Evolutionary conservation across 139 green algal species (phyloP), one percentile per base, ranked within the genome.

Genomic region (Klebsormidium nitens): DNA sequence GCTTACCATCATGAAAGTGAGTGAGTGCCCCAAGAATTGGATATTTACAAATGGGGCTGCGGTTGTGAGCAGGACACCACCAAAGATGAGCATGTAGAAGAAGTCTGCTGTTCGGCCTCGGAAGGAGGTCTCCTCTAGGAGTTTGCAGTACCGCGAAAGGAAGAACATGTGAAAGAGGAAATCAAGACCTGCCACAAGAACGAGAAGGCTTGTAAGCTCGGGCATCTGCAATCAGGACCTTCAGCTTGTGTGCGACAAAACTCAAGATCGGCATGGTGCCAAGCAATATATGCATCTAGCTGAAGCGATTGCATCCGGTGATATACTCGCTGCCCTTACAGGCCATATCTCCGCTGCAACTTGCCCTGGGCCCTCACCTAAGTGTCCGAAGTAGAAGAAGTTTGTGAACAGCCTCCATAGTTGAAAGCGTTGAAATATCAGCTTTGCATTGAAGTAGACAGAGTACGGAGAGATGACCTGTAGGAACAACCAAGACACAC

Each of bases 91-190:
- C 95, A 99, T 99, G 86, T 87, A 98, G 31, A 98, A 78, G 68
- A 98, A 99, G 72, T 98, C 95, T 37, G 91, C 91, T 8, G 81
- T 89, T 32, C 90, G 81, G 28, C 88, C 88, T 31, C 90, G 86
- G 79, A 99, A 99, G 5, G 85, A 93, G 82, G 87, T 95, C 75
- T 98, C 95, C 67, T 99, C 95, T 47, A 99, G 74, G 0, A 89
- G 82, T 74, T 95, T 95, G 82, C 81, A 93, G 84, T 99, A 99
- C 66, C 94, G 91, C 19, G 95, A 73, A 5, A 98, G 83, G 79
- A 99, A 98, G 84, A 98, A 99, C 90, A 98, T 98, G 85, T 98
- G 95, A 78, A 99, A 98, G 5, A 99, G 80, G 72, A 98, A 99
- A 72, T 99, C 95, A 31, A 99, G 61, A 17, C 90, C 89, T 96